Percentiles rank a stretch among this genome's conserved stretches.
Evolutionary conservation across 805 yeast species (phyloP).

Genomic region (Cephaloascus albidus): DNA sequence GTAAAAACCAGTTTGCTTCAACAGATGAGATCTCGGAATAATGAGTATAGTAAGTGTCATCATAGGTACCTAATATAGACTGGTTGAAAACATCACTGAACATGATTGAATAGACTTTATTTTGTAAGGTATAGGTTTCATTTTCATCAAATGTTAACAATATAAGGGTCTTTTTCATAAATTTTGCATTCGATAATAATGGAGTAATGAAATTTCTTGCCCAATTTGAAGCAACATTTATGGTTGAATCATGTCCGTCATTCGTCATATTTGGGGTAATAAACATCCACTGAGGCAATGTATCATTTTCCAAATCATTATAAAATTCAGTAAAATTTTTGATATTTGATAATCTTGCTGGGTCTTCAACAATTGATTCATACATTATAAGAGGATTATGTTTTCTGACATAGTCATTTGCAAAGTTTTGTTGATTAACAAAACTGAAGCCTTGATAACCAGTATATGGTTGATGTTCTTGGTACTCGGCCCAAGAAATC

Average conservation of each 20-base stretch:
- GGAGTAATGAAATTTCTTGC: slow-evolving; percentile 33
- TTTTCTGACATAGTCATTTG: slow-evolving; percentile 42
- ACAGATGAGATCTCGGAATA: slow-evolving; percentile 40
- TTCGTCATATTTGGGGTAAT: slow-evolving; percentile 46
- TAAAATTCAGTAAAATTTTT: slow-evolving; percentile 38
- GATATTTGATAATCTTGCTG: slow-evolving; percentile 30
- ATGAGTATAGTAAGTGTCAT: slow-evolving; percentile 40
- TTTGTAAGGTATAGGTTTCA: slow-evolving; percentile 30
- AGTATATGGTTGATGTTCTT: slow-evolving; percentile 43
- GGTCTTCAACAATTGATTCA: slow-evolving; percentile 24
- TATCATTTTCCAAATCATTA: slow-evolving; percentile 25
- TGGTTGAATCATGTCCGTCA: slow-evolving; percentile 42
- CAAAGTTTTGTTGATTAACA: slow-evolving; percentile 28
- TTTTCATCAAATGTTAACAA: slow-evolving; percentile 43
- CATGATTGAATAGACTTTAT: slow-evolving; percentile 34
- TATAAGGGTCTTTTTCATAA: slow-evolving; percentile 34
- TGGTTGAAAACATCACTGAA: slow-evolving; percentile 40
- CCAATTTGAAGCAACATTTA: slow-evolving; percentile 38
- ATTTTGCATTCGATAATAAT: slow-evolving; percentile 31
- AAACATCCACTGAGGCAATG: slow-evolving; percentile 42
- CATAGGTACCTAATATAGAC: slow-evolving; percentile 29
- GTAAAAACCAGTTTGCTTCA: slow-evolving; percentile 41
- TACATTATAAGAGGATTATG: slow-evolving; percentile 38
- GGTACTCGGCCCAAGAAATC: slow-evolving; percentile 46
- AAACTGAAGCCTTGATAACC: slow-evolving; percentile 41